A percentile compares a stretch with the other conserved stretches of the same genome.
Conservation (phyloP, 345 rosid species). For the Moringa oleifera region DNA sequence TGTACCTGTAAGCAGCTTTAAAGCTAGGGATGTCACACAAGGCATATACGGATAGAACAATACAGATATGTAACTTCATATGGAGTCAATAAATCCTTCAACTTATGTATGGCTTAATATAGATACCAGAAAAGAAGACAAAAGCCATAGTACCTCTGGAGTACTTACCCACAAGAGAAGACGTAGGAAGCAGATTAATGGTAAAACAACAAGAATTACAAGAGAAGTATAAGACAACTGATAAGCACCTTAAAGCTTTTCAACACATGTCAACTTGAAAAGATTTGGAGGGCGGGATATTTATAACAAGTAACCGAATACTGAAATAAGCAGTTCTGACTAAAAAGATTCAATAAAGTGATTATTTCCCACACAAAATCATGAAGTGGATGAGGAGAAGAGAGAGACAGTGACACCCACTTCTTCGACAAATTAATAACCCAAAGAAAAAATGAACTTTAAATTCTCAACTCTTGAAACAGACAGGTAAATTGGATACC, state of each 20-base stretch:
- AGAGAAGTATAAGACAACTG: constrained; percentile 1
- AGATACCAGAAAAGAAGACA: constrained; percentile 11
- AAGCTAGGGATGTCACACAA: constrained; percentile 20
- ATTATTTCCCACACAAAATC: too few relatives aligned
- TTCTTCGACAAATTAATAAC: neutral
- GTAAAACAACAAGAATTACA: constrained; percentile 7
- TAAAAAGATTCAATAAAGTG: too few relatives aligned
- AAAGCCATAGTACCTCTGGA: constrained; percentile 19
- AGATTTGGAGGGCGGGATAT: neutral
- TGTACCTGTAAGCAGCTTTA: constrained; percentile 45
- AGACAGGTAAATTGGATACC: neutral
- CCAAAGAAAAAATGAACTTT: neutral
- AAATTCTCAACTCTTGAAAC: neutral
- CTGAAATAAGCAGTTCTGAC: neutral
- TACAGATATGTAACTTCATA: constrained; percentile 12
- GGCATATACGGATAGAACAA: constrained; percentile 7
- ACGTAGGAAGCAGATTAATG: constrained; percentile 9
- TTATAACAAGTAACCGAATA: neutral
- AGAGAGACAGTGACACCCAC: neutral
- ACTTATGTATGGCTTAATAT: constrained; percentile 2
- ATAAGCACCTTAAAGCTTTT: constrained; percentile 13
- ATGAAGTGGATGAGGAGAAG: too few relatives aligned
- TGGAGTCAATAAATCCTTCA: constrained; percentile 7
- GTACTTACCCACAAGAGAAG: constrained; percentile 11
- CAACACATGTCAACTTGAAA: constrained; percentile 6